Percentiles rank a stretch among this genome's conserved stretches.
phyloP scores from a whole-genome alignment of 129 eudicot genomes.

The Flaveria brownii region DNA sequence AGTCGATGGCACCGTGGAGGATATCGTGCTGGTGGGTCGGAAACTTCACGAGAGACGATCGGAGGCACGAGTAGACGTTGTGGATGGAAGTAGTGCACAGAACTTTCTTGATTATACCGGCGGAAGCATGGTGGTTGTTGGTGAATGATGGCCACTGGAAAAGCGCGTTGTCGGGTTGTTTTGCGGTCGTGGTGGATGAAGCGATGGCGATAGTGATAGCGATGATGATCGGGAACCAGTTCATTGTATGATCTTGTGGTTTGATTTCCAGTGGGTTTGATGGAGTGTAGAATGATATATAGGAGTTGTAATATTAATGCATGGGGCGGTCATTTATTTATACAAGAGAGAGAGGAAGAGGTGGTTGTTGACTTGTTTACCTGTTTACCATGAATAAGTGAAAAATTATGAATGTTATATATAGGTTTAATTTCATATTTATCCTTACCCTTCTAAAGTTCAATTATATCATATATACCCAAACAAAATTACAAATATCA shows the following conservation, averaged over 20 bases:
- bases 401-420: too few species aligned
- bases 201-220: neutral
- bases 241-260: neutral
- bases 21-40: constrained; percentile 5
- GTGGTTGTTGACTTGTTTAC: neutral
- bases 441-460: too few species aligned
- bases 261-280: neutral
- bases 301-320: neutral
- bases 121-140: constrained; percentile 5
- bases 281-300: neutral
- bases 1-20: constrained; percentile 4
- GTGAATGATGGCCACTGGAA: constrained; percentile 25
- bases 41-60: constrained; percentile 18
- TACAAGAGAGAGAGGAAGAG: neutral
- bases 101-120: neutral
- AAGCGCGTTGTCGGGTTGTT: neutral
- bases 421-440: too few species aligned
- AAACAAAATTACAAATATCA: too few species aligned
- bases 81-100: constrained; percentile 26
- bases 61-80: constrained; percentile 30
- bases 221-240: neutral
- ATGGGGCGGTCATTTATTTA: neutral
- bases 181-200: constrained; percentile 22
- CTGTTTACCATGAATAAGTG: too few species aligned
- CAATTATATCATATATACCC: too few species aligned